Percentiles rank a stretch among this genome's conserved stretches.
Evolutionary conservation across 2,329 filamentous ascomycete genomes (phyloP).

Genomic region (Aspergillus sp.): DNA sequence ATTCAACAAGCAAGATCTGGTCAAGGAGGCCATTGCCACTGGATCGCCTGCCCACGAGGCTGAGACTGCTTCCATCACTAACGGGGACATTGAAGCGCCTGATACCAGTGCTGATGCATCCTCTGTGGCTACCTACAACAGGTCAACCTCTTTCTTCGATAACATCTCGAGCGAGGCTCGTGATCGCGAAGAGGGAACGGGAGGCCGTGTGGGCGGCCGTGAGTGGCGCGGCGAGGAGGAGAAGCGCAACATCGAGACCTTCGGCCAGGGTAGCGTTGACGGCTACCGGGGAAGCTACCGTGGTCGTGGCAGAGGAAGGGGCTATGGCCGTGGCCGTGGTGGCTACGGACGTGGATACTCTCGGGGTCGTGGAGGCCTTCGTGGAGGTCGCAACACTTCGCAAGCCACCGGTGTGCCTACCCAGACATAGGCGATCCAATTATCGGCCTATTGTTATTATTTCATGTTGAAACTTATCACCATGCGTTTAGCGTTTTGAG

Average conservation of each 20-base stretch:
- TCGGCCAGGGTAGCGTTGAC: constrained; percentile 94
- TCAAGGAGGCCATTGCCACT: constrained; percentile 81
- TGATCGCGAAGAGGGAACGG: constrained; percentile 73
- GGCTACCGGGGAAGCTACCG: constrained; percentile 79
- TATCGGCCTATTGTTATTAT: not conserved
- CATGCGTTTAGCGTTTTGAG: constrained; percentile 20
- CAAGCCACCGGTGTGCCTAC: constrained; percentile 43
- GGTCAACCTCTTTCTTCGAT: constrained; percentile 89
- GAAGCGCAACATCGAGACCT: constrained; percentile 95
- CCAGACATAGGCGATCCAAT: constrained; percentile 26
- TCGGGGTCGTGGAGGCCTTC: constrained; percentile 43
- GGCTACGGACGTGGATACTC: constrained; percentile 49
- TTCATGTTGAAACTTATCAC: constrained; percentile 14
- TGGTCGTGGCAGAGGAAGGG: constrained; percentile 58
- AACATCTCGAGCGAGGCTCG: constrained; percentile 95
- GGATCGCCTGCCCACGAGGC: constrained; percentile 65
- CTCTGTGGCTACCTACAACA: constrained; percentile 71
- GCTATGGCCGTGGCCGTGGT: constrained; percentile 52
- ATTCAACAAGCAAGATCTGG: constrained; percentile 83
- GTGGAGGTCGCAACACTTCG: constrained; percentile 40
- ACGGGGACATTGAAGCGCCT: constrained; percentile 41
- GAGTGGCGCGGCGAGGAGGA: constrained; percentile 93
- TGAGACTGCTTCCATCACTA: constrained; percentile 50
- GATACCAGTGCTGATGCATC: constrained; percentile 34
- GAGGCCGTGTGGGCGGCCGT: constrained; percentile 70